Evolutionary conservation across 257 asterid genomes (phyloP), one percentile per base, ranked within the genome.

Genomic region (Gentiana macrophylla): DNA sequence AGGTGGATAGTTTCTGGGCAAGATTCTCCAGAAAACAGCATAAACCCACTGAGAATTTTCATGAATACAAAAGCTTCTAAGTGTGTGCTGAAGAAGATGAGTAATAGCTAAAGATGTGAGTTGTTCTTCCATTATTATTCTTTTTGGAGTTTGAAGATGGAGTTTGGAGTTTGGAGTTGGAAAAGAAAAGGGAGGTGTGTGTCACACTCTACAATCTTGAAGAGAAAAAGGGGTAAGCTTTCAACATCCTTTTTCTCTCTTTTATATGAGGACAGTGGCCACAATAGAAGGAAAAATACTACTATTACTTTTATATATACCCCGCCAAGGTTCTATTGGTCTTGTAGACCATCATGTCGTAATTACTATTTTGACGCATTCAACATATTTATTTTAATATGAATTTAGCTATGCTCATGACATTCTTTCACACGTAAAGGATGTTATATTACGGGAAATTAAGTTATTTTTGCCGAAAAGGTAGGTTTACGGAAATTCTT

Each of bases 11-110:
- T 92, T 92, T 70, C 99, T 83, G 0, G 99, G 99, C 76, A 92
- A 78, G 70, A 92, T 88, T 71, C 99, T 92, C 99, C 99, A 92
- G 35, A 92, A 92, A 62, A 92, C 99, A 61, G 99, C 99, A 73
- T 92, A 92, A 57, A 92, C 97, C 99, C 99, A 92, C 56, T 92
- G 97, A 36, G 99, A 92, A 60, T 80, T 85, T 10, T 85, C 94
- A 72, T 83, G 94, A 64, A 80, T 75, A 76, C 99, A 92, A 9
- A 92, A 77, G 68, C 97, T 92, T 60, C 97, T 92, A 12, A 92
- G 83, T 1, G 99, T 79, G 82, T 86, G 97, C 67, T 92, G 99
- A 61, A 92, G 99, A 67, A 92, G 95, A 80, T 85, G 96, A 80
- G 94, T 92, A 56, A 88, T 80, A 13, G 97, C 94, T 53, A 88